Evolutionary conservation across 129 eudicot genomes (phyloP).

Genomic region (Mikania micrantha): DNA sequence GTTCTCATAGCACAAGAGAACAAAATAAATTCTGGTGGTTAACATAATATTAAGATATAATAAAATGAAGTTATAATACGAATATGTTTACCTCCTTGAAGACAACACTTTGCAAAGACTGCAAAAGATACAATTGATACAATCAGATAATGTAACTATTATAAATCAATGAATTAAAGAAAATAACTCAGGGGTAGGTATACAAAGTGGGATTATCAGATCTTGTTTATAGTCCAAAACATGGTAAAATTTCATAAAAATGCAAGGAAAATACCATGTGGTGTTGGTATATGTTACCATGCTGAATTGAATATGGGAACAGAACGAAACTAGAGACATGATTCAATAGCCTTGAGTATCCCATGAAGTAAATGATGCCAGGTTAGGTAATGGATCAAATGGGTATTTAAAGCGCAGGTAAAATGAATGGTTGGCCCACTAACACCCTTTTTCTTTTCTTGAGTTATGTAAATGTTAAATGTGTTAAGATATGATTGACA

Average conservation of each 20-base stretch:
- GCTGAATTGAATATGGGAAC: background rate
- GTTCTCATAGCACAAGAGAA: conserved; percentile 9
- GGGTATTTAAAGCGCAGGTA: background rate
- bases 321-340: background rate
- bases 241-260: background rate
- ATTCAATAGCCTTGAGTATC: background rate
- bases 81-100: conserved; percentile 77
- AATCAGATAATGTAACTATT: conserved; percentile 16
- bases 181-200: background rate
- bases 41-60: background rate
- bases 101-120: conserved; percentile 97
- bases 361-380: background rate
- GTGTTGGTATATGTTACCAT: background rate
- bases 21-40: background rate
- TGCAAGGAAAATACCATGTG: background rate
- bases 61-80: conserved; percentile 3
- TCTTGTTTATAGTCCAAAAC: background rate
- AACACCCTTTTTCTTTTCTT: background rate
- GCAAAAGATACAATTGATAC: conserved; percentile 32
- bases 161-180: background rate
- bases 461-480: background rate
- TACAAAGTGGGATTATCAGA: background rate
- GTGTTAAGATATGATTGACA: background rate
- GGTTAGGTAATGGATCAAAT: background rate
- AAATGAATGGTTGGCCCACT: background rate